Percentiles rank a stretch among this genome's conserved stretches.
These are phyloP conservation scores for Naganishia kalamii DNA, from an alignment of 768 basidiomycete genomes.

Conservation along the genomic window DNA sequence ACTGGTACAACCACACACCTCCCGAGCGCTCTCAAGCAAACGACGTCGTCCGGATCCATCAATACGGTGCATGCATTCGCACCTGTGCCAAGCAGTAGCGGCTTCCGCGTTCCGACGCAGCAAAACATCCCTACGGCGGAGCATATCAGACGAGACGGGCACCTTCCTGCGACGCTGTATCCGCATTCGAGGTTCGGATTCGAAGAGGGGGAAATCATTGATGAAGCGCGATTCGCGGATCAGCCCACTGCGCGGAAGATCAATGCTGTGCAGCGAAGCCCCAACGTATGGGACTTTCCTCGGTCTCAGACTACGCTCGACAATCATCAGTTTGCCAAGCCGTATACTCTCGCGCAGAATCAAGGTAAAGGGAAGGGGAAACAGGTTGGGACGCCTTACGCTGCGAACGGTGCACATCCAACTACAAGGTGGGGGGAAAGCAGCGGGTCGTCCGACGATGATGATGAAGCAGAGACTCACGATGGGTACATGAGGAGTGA, in stretches of 20 bases:
- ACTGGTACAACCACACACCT: not conserved
- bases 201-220: constrained; percentile 11
- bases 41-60: not conserved
- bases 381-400: not conserved
- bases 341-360: not conserved
- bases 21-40: not conserved
- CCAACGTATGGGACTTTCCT: not conserved
- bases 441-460: not conserved
- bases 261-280: not conserved
- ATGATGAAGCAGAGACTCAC: not conserved
- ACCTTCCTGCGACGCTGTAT: not conserved
- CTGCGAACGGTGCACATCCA: not conserved
- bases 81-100: not conserved
- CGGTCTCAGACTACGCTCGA: not conserved
- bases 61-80: not conserved
- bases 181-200: not conserved
- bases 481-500: constrained; percentile 13
- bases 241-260: not conserved
- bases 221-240: not conserved
- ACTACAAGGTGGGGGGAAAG: not conserved
- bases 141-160: not conserved
- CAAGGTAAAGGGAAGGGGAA: not conserved
- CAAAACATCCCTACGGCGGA: not conserved
- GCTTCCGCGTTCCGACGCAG: not conserved
- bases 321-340: not conserved